Conservation (phyloP, 1,139 yeast species). For the Kurtzmaniella quercitrusa region DNA sequence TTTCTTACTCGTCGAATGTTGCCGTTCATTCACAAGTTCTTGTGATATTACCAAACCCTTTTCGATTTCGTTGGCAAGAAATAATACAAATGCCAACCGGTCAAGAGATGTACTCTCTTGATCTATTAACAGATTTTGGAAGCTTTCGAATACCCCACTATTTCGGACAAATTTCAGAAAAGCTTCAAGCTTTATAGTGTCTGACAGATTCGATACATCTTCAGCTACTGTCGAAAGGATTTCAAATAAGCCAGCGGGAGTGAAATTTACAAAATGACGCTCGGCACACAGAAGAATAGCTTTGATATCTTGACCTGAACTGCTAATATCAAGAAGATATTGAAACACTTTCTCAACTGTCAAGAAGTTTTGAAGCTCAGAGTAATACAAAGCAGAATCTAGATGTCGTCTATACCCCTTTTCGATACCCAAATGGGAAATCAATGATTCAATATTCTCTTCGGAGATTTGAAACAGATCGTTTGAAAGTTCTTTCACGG, state of each 20-base stretch:
- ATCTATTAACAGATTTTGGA: background rate
- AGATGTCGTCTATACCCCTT: slow-evolving; percentile 14
- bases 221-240: slow-evolving; percentile 12
- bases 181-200: slow-evolving; percentile 8
- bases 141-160: background rate
- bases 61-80: slow-evolving; percentile 15
- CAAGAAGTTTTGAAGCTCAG: slow-evolving; percentile 11
- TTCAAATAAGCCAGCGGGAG: slow-evolving; percentile 18
- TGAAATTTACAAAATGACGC: slow-evolving; percentile 13
- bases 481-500: background rate
- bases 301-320: background rate
- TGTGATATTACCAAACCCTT: slow-evolving; percentile 17
- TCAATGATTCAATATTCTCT: slow-evolving; percentile 5
- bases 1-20: slow-evolving; percentile 21
- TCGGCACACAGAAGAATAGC: background rate
- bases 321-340: slow-evolving; percentile 12
- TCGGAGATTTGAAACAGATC: background rate
- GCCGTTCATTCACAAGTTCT: slow-evolving; percentile 15
- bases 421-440: slow-evolving; percentile 10
- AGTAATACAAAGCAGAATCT: slow-evolving; percentile 13
- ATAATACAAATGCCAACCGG: slow-evolving; percentile 21
- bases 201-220: slow-evolving; percentile 9
- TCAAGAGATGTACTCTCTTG: slow-evolving; percentile 19
- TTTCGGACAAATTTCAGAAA: slow-evolving; percentile 10
- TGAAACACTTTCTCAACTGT: slow-evolving; percentile 21